Evolutionary conservation across 352 stramenopile species (phyloP).

Genomic region (Pythium plurisporium): DNA sequence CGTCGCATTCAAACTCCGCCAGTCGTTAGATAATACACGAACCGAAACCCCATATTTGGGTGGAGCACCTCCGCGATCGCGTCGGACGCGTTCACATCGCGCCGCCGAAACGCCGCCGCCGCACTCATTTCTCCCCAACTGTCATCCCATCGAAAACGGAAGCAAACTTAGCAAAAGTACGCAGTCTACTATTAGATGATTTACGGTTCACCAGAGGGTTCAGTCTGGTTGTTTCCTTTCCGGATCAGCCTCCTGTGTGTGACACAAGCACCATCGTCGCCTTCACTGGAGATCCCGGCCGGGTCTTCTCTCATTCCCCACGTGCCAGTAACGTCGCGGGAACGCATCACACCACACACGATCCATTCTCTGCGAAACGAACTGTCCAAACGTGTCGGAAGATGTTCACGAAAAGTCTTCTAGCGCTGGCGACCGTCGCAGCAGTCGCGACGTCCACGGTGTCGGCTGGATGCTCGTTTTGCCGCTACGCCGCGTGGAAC

Average conservation of each 20-base stretch:
- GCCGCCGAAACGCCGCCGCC: constrained; percentile 38
- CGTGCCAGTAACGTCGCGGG: too few species aligned
- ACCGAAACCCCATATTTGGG: constrained; percentile 59
- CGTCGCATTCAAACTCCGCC: background rate
- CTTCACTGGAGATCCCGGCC: too few species aligned
- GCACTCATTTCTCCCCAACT: constrained; percentile 54
- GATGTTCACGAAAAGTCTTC: constrained; percentile 6
- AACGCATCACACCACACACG: background rate
- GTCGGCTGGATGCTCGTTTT: constrained; percentile 43
- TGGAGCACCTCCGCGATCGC: constrained; percentile 59
- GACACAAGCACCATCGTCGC: constrained; percentile 13
- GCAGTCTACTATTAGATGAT: constrained; percentile 1
- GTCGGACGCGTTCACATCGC: constrained; percentile 67
- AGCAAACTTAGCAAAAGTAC: constrained; percentile 12
- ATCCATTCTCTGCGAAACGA: background rate
- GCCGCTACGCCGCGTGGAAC: constrained; percentile 61
- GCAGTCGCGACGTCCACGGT: constrained; percentile 12
- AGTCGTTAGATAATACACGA: background rate
- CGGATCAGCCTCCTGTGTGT: constrained; percentile 16
- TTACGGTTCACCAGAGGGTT: too few species aligned
- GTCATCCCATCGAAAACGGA: background rate
- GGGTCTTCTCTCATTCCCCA: too few species aligned
- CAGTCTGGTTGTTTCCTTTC: constrained; percentile 21
- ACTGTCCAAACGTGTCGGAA: background rate
- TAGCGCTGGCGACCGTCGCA: constrained; percentile 12